Conservation (phyloP, 495 filamentous ascomycete genomes). For the Aspergillus indologenus region DNA sequence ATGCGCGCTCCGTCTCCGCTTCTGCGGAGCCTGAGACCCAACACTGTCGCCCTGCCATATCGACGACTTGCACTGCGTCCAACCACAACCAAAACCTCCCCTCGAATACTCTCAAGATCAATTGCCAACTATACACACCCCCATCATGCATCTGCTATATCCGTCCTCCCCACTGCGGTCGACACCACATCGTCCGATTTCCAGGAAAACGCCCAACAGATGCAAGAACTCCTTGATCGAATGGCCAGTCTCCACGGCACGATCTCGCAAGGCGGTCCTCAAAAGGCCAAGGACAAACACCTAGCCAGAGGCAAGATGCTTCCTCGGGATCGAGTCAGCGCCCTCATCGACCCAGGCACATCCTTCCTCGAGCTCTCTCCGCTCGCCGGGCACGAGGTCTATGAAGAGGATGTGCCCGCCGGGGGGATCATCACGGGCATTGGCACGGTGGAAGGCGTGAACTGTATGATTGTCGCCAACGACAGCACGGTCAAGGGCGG, state of each 20-base stretch:
- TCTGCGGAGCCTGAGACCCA: constrained; percentile 34
- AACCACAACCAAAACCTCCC: neutral
- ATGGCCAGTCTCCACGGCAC: constrained; percentile 66
- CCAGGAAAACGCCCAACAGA: constrained; percentile 74
- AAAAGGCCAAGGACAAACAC: constrained; percentile 88
- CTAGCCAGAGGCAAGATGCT: constrained; percentile 89
- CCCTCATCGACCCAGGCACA: constrained; percentile 83
- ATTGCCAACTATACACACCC: constrained; percentile 54
- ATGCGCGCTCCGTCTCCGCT: constrained; percentile 40
- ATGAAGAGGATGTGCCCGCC: constrained; percentile 81
- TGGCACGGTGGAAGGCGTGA: constrained; percentile 84
- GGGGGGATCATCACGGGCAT: constrained; percentile 93
- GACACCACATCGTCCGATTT: constrained; percentile 77
- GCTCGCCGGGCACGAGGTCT: constrained; percentile 82
- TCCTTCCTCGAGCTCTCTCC: constrained; percentile 89
- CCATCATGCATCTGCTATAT: constrained; percentile 72
- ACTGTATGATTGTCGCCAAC: constrained; percentile 93
- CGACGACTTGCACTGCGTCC: constrained; percentile 7
- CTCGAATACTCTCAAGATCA: constrained; percentile 4
- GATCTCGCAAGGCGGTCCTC: constrained; percentile 71
- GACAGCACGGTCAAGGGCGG: constrained; percentile 99
- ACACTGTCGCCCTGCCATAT: constrained; percentile 11
- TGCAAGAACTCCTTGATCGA: constrained; percentile 64
- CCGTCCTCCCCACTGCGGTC: constrained; percentile 68
- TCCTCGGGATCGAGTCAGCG: constrained; percentile 81